These are phyloP conservation scores for Syzygium syzygioides DNA, from an alignment of 441 rosid species.

Conservation along the genomic window DNA sequence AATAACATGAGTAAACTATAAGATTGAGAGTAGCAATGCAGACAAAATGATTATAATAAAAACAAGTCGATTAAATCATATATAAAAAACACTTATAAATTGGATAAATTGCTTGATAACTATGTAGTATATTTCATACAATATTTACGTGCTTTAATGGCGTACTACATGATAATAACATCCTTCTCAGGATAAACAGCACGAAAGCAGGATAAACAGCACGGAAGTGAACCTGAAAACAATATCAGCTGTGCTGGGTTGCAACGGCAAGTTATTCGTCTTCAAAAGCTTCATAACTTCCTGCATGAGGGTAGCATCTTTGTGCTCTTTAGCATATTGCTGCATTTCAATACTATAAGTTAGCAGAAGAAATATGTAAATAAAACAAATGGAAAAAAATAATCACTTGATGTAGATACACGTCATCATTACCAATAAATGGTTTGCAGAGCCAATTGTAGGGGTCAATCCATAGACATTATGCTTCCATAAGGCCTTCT, in stretches of 20 bases:
- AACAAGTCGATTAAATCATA: neutral
- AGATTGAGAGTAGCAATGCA: neutral
- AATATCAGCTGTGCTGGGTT: conserved; percentile 70
- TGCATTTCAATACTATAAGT: conserved; percentile 22
- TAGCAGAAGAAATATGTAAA: neutral
- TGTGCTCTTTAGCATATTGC: conserved; percentile 56
- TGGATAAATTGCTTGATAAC: neutral
- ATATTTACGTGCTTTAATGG: neutral
- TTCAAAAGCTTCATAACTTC: conserved; percentile 62
- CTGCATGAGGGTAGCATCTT: conserved; percentile 51
- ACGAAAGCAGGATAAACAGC: no score
- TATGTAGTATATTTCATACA: neutral
- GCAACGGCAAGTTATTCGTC: conserved; percentile 44
- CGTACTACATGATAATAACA: neutral
- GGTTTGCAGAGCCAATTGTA: conserved; percentile 63
- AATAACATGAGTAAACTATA: neutral
- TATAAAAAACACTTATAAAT: neutral
- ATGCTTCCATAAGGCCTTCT: conserved; percentile 61
- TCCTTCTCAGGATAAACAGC: neutral
- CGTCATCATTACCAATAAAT: conserved; percentile 49
- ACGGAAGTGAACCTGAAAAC: conserved; percentile 51
- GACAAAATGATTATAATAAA: neutral
- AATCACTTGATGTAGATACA: neutral
- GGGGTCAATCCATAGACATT: conserved; percentile 76
- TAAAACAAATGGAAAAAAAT: neutral